Evolutionary conservation across 257 asterid species (phyloP).

Genomic region (Plantago major): DNA sequence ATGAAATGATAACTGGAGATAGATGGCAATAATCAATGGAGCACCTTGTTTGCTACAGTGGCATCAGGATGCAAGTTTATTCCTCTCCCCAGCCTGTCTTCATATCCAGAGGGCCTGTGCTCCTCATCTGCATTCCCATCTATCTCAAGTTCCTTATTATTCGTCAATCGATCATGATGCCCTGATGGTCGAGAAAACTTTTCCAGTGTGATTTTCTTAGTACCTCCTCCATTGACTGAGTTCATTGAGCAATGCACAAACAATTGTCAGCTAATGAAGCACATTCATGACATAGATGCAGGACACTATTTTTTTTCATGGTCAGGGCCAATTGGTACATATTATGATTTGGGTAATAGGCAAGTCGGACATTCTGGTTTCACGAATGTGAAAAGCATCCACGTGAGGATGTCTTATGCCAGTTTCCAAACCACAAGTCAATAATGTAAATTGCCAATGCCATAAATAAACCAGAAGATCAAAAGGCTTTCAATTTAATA

Average conservation of each 20-base stretch:
- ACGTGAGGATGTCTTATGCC: no score
- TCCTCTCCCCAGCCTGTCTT: conserved; percentile 42
- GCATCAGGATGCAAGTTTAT: conserved; percentile 29
- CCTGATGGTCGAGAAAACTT: conserved; percentile 33
- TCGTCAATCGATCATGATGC: conserved; percentile 34
- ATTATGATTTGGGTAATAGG: no score
- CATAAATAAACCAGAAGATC: no score
- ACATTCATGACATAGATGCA: background rate
- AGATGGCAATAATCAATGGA: conserved; percentile 1
- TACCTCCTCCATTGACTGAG: conserved; percentile 28
- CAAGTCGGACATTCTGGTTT: no score
- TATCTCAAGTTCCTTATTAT: conserved; percentile 32
- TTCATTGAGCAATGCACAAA: conserved; percentile 22
- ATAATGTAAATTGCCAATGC: no score
- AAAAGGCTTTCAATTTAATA: no score
- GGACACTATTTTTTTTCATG: no score
- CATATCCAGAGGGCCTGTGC: conserved; percentile 25
- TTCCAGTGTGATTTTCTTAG: conserved; percentile 31
- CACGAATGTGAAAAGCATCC: no score
- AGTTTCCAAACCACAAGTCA: no score
- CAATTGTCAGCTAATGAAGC: conserved; percentile 15
- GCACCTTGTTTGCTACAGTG: conserved; percentile 47
- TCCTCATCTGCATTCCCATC: conserved; percentile 31
- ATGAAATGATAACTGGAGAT: conserved; percentile 5
- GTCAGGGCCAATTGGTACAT: no score